Base-by-base conservation (phyloP, 2,329 filamentous ascomycete species). In the Neonectria hederae region DNA sequence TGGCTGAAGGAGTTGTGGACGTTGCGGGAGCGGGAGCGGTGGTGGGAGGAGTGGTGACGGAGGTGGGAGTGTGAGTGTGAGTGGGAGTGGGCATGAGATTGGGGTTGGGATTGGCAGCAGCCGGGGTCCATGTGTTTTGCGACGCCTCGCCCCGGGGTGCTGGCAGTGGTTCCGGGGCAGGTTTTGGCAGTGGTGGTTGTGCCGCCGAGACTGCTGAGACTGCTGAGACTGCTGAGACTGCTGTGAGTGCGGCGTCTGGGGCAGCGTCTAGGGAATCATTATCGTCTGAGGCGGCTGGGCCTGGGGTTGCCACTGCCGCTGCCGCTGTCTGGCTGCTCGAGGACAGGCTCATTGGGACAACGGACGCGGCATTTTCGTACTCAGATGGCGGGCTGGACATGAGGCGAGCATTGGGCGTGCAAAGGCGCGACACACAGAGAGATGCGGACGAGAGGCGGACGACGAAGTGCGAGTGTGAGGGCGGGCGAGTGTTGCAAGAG, bases 301-400 rank as follows among this genome's bases (percentile, higher is more conserved):
- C 56, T 52, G 59, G 35, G 17, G 54, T 52, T 49, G 59, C 38
- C 19, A 46, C 49, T 19, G 46, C 56, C 43, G 58, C 43, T 45
- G 60, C 54, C 40, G 62, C 49, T 38, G 62, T 59, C 63, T 54
- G 60, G 52, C 61, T 58, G 65, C 60, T 64, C 54, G 30, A 49
- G 22, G 59, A 49, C 35, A 56, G 22, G 17, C 53, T 42, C 53
- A 55, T 75, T 21, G 38, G 75, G 76, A 77, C 79, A 76, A 81
- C 77, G 76, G 74, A 75, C 84, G 84, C 82, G 84, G 83, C 83
- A 86, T 86, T 83, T 84, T 85, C 83, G 79, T 78, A 77, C 76
- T 80, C 77, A 77, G 76, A 76, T 77, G 79, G 79, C 80, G 81
- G 79, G 76, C 77, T 84, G 80, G 84, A 87, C 85, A 87, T 87